Conservation (phyloP, 495 filamentous ascomycete genomes). For the Xylaria bambusicola region DNA sequence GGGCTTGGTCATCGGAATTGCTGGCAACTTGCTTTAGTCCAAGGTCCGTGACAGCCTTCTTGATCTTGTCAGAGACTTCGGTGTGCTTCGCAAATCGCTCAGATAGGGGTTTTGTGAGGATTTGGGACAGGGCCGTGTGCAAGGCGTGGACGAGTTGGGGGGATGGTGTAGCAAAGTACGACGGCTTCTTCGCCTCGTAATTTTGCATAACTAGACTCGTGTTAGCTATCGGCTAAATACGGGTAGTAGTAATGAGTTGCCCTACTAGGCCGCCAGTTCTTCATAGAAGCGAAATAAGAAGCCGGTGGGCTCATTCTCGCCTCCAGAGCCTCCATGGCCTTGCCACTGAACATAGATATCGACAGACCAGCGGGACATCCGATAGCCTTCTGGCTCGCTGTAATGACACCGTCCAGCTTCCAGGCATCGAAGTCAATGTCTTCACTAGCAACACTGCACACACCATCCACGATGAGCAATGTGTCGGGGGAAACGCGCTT, state of each 20-base stretch:
- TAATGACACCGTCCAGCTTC: conserved; percentile 89
- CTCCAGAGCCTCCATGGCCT: conserved; percentile 82
- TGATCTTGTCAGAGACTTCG: conserved; percentile 75
- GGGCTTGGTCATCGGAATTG: conserved; percentile 86
- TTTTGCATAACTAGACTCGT: conserved; percentile 79
- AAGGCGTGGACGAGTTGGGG: conserved; percentile 94
- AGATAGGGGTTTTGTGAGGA: conserved; percentile 72
- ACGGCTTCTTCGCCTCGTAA: conserved; percentile 95
- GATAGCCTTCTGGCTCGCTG: conserved; percentile 94
- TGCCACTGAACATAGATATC: conserved; percentile 87
- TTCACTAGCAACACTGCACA: conserved; percentile 95
- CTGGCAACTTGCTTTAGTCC: conserved; percentile 84
- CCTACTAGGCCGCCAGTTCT: conserved; percentile 91
- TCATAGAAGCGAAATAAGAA: conserved; percentile 92
- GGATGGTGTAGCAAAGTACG: conserved; percentile 95
- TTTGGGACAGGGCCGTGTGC: conserved; percentile 88
- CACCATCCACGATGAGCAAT: conserved; percentile 88
- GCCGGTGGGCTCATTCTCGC: conserved; percentile 74
- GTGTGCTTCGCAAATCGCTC: conserved; percentile 81
- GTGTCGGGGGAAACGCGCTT: conserved; percentile 86
- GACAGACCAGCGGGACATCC: conserved; percentile 91
- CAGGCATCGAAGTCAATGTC: conserved; percentile 95
- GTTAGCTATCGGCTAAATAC: conserved; percentile 5
- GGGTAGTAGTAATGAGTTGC: neutral
- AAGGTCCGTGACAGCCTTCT: conserved; percentile 73